phyloP scores from a whole-genome alignment of 1,139 yeast genomes.

The Taphrina deformans region DNA sequence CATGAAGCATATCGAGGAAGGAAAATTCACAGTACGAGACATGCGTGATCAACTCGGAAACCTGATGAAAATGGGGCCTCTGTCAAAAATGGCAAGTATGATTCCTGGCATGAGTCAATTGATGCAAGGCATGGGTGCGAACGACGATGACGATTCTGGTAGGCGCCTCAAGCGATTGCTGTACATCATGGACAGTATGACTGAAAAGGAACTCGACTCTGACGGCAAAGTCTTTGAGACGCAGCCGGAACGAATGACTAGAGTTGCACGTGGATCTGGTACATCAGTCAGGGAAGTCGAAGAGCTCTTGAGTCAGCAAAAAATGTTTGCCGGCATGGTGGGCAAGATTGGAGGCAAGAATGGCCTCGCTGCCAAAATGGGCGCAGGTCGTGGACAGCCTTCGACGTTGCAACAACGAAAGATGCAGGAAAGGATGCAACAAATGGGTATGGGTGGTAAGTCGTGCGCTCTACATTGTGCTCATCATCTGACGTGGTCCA shows the following conservation, averaged over 20 bases:
- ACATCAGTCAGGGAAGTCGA: constrained; percentile 91
- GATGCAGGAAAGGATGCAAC: constrained; percentile 31
- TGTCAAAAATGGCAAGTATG: constrained; percentile 91
- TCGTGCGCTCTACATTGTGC: background rate
- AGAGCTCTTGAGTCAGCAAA: constrained; percentile 85
- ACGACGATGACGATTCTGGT: constrained; percentile 77
- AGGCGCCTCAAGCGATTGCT: constrained; percentile 82
- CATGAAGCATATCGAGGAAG: constrained; percentile 89
- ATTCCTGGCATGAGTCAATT: constrained; percentile 83
- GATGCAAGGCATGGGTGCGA: constrained; percentile 64
- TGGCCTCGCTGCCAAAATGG: constrained; percentile 49
- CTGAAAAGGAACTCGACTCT: constrained; percentile 77
- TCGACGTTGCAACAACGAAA: constrained; percentile 25
- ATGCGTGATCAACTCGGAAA: constrained; percentile 94
- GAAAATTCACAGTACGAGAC: constrained; percentile 87
- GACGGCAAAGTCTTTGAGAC: constrained; percentile 81
- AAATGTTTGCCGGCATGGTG: constrained; percentile 95
- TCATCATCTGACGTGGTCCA: background rate
- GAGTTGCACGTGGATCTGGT: constrained; percentile 97
- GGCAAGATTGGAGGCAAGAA: constrained; percentile 60
- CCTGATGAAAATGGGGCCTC: constrained; percentile 90
- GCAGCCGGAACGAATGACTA: constrained; percentile 79
- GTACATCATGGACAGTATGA: constrained; percentile 94
- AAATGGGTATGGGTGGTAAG: constrained; percentile 32
- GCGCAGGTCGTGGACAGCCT: constrained; percentile 42